phyloP scores from a whole-genome alignment of 306 rosid genomes.

The Begonia masoniana region DNA sequence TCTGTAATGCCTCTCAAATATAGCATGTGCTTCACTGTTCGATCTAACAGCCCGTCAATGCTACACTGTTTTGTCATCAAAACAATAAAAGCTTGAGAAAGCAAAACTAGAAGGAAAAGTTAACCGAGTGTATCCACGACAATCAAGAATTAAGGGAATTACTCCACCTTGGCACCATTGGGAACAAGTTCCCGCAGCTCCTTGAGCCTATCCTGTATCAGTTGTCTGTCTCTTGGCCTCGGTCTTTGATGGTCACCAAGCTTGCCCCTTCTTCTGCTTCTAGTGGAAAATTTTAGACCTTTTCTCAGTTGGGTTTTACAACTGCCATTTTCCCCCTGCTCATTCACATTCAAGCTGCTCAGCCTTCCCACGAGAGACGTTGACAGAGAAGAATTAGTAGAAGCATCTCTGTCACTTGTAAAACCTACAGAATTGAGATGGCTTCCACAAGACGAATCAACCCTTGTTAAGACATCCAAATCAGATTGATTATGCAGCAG shows the following conservation, averaged over 20 bases:
- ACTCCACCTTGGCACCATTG: conserved; percentile 60
- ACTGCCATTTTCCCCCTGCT: conserved; percentile 12
- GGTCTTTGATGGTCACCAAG: conserved; percentile 27
- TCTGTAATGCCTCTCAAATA: conserved; percentile 46
- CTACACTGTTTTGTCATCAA: conserved; percentile 50
- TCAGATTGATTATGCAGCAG: conserved; percentile 27
- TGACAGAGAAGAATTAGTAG: conserved; percentile 11
- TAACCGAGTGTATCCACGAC: background rate
- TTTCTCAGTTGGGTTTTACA: conserved; percentile 12
- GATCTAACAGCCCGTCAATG: conserved; percentile 81
- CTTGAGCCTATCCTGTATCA: conserved; percentile 85
- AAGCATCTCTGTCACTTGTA: conserved; percentile 12
- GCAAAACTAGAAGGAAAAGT: background rate
- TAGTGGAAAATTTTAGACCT: conserved; percentile 25
- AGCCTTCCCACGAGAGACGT: conserved; percentile 28
- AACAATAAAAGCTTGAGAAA: background rate
- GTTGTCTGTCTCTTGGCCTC: conserved; percentile 83
- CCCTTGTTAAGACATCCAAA: conserved; percentile 12
- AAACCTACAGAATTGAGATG: conserved; percentile 15
- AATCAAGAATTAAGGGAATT: background rate
- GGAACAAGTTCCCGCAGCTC: conserved; percentile 89
- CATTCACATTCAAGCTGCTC: conserved; percentile 22
- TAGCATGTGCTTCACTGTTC: conserved; percentile 63
- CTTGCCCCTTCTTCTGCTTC: conserved; percentile 25
- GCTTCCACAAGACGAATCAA: conserved; percentile 16